These are phyloP conservation scores for Candida sithepensis DNA, from an alignment of 805 yeast genomes.

Conservation along the genomic window DNA sequence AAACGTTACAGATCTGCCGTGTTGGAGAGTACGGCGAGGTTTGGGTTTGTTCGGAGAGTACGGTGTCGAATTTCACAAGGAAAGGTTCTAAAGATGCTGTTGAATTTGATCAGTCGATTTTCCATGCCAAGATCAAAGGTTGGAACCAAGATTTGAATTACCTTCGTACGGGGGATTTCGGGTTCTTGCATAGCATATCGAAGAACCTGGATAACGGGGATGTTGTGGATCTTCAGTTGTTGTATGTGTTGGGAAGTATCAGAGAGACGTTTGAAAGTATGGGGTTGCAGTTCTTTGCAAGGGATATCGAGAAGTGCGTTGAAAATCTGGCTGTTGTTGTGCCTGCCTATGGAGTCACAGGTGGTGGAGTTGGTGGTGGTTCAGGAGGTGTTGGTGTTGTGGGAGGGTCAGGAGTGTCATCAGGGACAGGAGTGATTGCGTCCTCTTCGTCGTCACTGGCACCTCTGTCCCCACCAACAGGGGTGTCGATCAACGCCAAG, in stretches of 20 bases:
- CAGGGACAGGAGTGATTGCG: no score
- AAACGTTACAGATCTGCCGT: conserved; percentile 71
- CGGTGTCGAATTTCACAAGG: conserved; percentile 56
- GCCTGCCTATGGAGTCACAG: no score
- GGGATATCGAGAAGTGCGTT: conserved; percentile 73
- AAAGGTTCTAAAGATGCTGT: conserved; percentile 29
- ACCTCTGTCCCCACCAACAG: no score
- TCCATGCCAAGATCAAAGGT: conserved; percentile 59
- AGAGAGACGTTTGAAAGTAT: conserved; percentile 85
- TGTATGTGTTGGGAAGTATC: conserved; percentile 81
- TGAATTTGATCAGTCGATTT: conserved; percentile 48
- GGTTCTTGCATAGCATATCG: conserved; percentile 78
- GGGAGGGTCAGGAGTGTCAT: no score
- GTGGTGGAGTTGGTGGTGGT: no score
- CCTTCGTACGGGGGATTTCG: conserved; percentile 90
- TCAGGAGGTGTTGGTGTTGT: no score
- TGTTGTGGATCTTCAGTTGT: conserved; percentile 57
- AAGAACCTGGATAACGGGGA: conserved; percentile 25
- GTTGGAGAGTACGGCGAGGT: conserved; percentile 96
- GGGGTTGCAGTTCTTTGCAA: conserved; percentile 89
- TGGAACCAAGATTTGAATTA: conserved; percentile 64
- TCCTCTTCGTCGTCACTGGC: no score
- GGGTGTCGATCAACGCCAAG: no score
- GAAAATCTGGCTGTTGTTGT: conserved; percentile 37
- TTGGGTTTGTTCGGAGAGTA: conserved; percentile 92